Evolutionary conservation across 345 rosid genomes (phyloP).

Genomic region (Dipteronia sinensis): DNA sequence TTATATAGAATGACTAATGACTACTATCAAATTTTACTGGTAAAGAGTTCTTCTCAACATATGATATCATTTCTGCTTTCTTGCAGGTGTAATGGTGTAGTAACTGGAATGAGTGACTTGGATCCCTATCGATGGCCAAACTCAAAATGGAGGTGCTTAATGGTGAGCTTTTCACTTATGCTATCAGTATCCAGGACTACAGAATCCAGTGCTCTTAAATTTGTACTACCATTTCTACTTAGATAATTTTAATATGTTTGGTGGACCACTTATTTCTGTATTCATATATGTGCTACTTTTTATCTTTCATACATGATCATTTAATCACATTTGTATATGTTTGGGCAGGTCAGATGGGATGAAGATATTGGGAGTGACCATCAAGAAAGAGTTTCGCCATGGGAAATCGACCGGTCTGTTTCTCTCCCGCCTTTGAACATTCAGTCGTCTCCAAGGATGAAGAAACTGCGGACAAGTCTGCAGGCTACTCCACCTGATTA

Average conservation of each 20-base stretch:
- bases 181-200: background rate
- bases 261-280: background rate
- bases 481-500: conserved; percentile 51
- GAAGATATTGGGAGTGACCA: conserved; percentile 53
- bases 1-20: conserved; percentile 10
- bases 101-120: conserved; percentile 64
- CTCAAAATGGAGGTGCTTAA: conserved; percentile 92
- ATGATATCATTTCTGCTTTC: background rate
- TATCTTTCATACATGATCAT: background rate
- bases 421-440: conserved; percentile 70
- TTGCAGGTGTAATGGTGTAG: conserved; percentile 74
- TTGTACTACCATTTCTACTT: background rate
- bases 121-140: conserved; percentile 88
- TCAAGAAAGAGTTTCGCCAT: conserved; percentile 81
- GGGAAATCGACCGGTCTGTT: conserved; percentile 87
- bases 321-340: background rate
- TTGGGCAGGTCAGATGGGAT: conserved; percentile 85
- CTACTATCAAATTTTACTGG: background rate
- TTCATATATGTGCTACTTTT: background rate
- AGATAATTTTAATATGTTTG: background rate
- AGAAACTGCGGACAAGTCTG: conserved; percentile 70
- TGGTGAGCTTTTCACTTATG: conserved; percentile 47
- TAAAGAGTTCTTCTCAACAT: conserved; percentile 16
- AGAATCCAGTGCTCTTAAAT: background rate
- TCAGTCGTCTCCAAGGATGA: conserved; percentile 80